Evolutionary conservation across 305 asterid genomes (phyloP).

Genomic region (Fraxinus velutina): DNA sequence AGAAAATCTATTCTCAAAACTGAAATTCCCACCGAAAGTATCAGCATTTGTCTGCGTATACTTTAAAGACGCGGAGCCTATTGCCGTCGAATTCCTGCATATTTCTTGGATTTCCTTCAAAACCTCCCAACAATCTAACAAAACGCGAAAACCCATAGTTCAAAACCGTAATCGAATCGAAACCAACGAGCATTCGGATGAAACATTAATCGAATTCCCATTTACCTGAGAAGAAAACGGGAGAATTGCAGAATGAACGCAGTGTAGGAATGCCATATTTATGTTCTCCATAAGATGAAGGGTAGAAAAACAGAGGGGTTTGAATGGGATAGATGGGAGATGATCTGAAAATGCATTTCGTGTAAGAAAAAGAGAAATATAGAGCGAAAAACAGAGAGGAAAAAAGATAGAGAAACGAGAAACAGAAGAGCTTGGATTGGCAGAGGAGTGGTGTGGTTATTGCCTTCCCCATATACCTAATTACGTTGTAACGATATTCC

Average conservation of each 20-base stretch:
- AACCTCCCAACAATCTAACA: conserved; percentile 53
- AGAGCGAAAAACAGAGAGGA: no score
- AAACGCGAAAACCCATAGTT: not conserved
- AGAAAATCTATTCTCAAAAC: conserved; percentile 44
- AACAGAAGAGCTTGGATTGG: not conserved
- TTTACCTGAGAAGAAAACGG: conserved; percentile 58
- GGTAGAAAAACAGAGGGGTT: conserved; percentile 57
- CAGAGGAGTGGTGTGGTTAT: not conserved
- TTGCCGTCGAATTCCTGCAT: conserved; percentile 28
- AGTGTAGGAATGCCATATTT: conserved; percentile 66
- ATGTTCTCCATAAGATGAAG: conserved; percentile 81
- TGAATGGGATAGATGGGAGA: conserved; percentile 10
- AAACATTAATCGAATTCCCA: not conserved
- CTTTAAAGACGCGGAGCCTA: conserved; percentile 29
- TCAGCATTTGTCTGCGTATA: conserved; percentile 49
- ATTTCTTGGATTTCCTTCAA: conserved; percentile 38
- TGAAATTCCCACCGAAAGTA: conserved; percentile 71
- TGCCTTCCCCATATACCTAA: not conserved
- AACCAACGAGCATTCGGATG: not conserved
- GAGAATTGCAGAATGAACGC: conserved; percentile 76
- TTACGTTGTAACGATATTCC: not conserved
- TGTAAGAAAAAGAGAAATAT: not conserved
- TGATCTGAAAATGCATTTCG: no score
- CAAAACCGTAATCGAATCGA: not conserved
- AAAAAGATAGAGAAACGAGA: conserved; percentile 62